phyloP scores from a whole-genome alignment of 441 rosid genomes.

The Populus tomentosa region DNA sequence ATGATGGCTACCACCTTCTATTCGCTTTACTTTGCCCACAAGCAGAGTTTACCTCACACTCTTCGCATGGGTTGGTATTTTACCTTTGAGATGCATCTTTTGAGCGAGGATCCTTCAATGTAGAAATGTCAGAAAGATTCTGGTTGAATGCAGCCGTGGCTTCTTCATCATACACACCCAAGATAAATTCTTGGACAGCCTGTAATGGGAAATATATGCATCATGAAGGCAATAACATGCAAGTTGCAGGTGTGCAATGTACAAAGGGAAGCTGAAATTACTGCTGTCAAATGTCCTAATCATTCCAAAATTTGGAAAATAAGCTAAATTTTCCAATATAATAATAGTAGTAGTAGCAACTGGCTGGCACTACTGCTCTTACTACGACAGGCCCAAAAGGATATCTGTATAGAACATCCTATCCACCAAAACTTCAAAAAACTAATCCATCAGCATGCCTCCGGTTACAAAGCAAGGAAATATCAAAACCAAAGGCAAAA shows the following conservation, averaged over 20 bases:
- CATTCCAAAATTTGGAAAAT: not conserved
- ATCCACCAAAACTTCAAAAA: not conserved
- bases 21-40: not conserved
- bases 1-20: not conserved
- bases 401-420: not conserved
- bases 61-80: not conserved
- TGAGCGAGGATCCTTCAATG: constrained; percentile 71
- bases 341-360: not conserved
- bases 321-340: not conserved
- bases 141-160: constrained; percentile 74
- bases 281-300: too few relatives aligned
- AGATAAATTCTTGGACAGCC: constrained; percentile 73
- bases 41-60: too few relatives aligned
- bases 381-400: not conserved
- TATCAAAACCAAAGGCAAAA: not conserved
- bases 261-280: too few relatives aligned
- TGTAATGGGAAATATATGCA: constrained; percentile 24
- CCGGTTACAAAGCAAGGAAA: constrained; percentile 2
- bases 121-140: constrained; percentile 66
- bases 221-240: not conserved
- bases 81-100: constrained; percentile 88
- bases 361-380: not conserved
- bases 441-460: not conserved
- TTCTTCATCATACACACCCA: constrained; percentile 74
- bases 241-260: too few relatives aligned